Percentiles rank a stretch among this genome's conserved stretches.
Evolutionary conservation across 164 flowering plant genomes (phyloP).

Genomic region (Stephania japonica): DNA sequence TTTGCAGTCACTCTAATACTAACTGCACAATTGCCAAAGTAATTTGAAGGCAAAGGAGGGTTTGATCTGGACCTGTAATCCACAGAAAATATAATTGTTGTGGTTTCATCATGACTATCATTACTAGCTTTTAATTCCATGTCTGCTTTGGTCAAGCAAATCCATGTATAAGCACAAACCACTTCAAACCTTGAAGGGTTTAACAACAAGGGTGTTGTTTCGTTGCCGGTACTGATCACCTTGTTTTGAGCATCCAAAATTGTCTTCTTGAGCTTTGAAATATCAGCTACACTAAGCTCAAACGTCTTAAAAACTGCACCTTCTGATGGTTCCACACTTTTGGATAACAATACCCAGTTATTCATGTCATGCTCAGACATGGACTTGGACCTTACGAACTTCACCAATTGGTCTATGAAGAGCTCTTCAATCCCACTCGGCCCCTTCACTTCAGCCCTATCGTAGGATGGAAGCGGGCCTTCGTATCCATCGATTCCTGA

Average conservation of each 20-base stretch:
- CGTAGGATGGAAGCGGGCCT: neutral
- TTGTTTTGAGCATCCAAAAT: neutral
- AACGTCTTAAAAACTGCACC: neutral
- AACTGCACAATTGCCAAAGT: neutral
- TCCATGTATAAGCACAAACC: neutral
- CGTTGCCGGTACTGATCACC: neutral
- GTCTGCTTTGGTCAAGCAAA: neutral
- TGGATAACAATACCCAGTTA: too few species aligned
- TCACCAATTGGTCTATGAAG: neutral
- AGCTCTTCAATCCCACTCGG: neutral
- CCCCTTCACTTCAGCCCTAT: neutral
- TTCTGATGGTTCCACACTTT: neutral
- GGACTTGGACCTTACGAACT: neutral
- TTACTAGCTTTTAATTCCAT: too few species aligned
- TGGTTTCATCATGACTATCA: neutral
- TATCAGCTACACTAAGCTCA: neutral
- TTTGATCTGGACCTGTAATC: neutral
- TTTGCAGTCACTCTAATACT: neutral
- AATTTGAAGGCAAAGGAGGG: neutral
- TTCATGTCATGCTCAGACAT: too few species aligned
- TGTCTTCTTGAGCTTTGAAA: neutral
- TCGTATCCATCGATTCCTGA: neutral
- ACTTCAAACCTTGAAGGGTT: neutral
- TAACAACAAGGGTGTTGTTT: too few species aligned
- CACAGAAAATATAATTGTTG: neutral